Evolutionary conservation across 306 rosid genomes (phyloP).

Genomic region (Glycyrrhiza uralensis): DNA sequence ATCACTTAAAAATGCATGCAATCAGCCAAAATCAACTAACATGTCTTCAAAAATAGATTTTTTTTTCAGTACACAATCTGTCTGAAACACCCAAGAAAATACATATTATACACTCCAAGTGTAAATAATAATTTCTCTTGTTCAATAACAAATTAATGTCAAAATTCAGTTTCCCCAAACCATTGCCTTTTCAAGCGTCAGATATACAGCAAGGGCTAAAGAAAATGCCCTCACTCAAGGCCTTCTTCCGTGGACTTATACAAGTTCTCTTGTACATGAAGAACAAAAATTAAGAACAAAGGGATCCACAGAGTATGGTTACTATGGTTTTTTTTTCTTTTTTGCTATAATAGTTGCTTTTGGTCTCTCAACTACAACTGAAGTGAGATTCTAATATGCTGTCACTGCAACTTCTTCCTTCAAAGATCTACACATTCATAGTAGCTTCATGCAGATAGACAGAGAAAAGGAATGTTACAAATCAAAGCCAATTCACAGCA

Average conservation of each 20-base stretch:
- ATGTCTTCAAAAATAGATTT: not conserved
- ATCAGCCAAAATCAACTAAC: slow-evolving; percentile 3
- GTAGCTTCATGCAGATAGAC: slow-evolving; percentile 29
- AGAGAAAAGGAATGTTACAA: slow-evolving; percentile 10
- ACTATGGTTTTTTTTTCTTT: not conserved
- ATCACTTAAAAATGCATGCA: not conserved
- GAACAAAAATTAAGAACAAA: slow-evolving; percentile 12
- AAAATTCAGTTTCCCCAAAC: slow-evolving; percentile 14
- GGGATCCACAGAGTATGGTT: slow-evolving; percentile 17
- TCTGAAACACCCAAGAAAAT: slow-evolving; percentile 7
- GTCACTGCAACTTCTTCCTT: slow-evolving; percentile 26
- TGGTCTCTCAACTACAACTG: slow-evolving; percentile 20
- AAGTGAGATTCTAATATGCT: slow-evolving; percentile 28
- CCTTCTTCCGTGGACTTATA: slow-evolving; percentile 29
- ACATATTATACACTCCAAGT: slow-evolving; percentile 7
- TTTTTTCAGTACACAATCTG: not conserved
- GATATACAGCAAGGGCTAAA: slow-evolving; percentile 21
- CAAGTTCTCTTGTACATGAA: slow-evolving; percentile 27
- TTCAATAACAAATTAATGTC: slow-evolving; percentile 30
- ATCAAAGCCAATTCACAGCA: not conserved
- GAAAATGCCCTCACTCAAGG: slow-evolving; percentile 30
- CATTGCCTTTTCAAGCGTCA: slow-evolving; percentile 18
- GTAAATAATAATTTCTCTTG: slow-evolving; percentile 22
- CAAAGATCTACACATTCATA: slow-evolving; percentile 21
- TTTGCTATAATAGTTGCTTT: slow-evolving; percentile 16